Evolutionary conservation across 306 rosid species (phyloP), one percentile per base, ranked within the genome.

Genomic region (Quercus bicolor): DNA sequence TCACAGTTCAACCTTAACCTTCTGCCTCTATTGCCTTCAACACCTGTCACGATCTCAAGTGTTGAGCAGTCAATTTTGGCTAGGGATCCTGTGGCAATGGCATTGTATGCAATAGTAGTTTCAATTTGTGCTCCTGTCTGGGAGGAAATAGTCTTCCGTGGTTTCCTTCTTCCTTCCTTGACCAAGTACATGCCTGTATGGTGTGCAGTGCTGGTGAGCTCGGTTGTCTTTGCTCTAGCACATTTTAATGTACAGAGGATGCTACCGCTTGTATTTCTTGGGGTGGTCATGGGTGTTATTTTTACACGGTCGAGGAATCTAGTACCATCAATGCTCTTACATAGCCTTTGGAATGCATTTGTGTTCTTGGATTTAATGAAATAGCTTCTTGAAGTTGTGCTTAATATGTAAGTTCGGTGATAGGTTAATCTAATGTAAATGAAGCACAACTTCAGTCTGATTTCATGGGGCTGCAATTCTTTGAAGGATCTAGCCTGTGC

Each of bases 331-430:
- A 91, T 96, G 93, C 86, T 96, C 60, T 89, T 93, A 94, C 99
- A 96, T 81, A 96, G 99, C 89, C 96, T 96, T 80, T 96, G 98
- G 98, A 96, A 96, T 78, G 94, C 91, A 78, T 96, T 93, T 45
- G 96, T 96, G 72, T 96, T 90, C 78, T 82, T 96, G 71, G 97
- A 89, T 75, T 72, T 96, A 52, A 91, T 93, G 98, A 95, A 83
- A 78, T 93, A 89, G 86, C 73, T 72, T 72, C 75, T 54, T 70
- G 45, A 61, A 77, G 20, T 70, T 75, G 74, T 60, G 65, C 76
- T 73, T 75, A 18, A 60, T 56, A 56, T 77, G 37, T 78, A 77
- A 70, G 14, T 79, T 80, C 43, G 54, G 82, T 51, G 71, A 79
- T 80, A n/a, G 52, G 57, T 34, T 45, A 26, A 34, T 51, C 85